Percentiles rank a stretch among this genome's conserved stretches.
These are phyloP conservation scores for Sutorius eximius DNA, from an alignment of 1,284 basidiomycete species.

Conservation along the genomic window DNA sequence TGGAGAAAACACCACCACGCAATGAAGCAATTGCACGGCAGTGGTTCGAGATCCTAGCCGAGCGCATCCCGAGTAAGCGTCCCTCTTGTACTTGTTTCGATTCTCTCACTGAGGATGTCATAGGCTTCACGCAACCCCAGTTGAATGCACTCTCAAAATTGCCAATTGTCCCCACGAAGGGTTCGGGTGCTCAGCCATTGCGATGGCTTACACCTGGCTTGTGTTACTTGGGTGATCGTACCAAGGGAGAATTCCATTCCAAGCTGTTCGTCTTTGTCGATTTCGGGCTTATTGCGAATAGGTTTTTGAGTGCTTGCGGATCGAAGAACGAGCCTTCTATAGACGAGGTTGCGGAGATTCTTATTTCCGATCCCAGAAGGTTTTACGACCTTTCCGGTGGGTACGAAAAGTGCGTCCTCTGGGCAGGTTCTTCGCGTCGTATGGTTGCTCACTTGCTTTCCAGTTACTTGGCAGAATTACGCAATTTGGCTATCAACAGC, in stretches of 20 bases:
- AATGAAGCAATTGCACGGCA: constrained; percentile 55
- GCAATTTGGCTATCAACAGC: constrained; percentile 81
- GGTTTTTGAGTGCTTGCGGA: constrained; percentile 85
- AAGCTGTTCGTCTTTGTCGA: constrained; percentile 87
- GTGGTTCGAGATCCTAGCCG: constrained; percentile 80
- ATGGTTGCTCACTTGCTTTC: background rate
- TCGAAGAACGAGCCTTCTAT: constrained; percentile 88
- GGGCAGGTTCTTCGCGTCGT: background rate
- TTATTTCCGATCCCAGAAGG: constrained; percentile 62
- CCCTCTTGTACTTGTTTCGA: background rate
- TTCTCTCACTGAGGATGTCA: background rate
- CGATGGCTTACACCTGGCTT: constrained; percentile 60
- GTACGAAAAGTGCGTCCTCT: constrained; percentile 52
- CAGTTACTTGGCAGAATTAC: constrained; percentile 82
- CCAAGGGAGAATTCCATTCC: constrained; percentile 61
- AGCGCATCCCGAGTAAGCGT: constrained; percentile 62
- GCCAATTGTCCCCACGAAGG: constrained; percentile 55
- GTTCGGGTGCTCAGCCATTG: constrained; percentile 31
- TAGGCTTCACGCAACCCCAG: constrained; percentile 28
- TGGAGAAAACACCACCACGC: constrained; percentile 65
- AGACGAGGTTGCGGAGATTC: constrained; percentile 69
- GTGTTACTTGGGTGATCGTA: constrained; percentile 65
- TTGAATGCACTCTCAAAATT: constrained; percentile 43
- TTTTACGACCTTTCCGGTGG: constrained; percentile 73
- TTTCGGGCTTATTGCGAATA: constrained; percentile 82